Percentiles rank a stretch among this genome's conserved stretches.
Conservation (phyloP, 2,329 filamentous ascomycete genomes). For the Sclerotiophoma versabilis region DNA sequence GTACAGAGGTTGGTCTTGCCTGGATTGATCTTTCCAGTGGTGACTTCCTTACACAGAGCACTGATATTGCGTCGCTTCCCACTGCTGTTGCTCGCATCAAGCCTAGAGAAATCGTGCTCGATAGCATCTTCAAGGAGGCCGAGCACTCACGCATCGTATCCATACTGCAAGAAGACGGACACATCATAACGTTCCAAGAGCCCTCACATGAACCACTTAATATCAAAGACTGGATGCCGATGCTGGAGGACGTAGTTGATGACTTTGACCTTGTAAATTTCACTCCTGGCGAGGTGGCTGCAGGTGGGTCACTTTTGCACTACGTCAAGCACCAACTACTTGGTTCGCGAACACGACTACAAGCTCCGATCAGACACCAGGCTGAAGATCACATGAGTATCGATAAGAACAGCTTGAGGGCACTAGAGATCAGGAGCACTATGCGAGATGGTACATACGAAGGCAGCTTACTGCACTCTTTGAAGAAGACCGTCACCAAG, state of each 20-base stretch:
- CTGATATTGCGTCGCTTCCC: constrained; percentile 73
- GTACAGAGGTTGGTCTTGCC: constrained; percentile 72
- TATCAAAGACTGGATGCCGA: constrained; percentile 72
- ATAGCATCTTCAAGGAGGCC: constrained; percentile 61
- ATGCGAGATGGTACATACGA: constrained; percentile 79
- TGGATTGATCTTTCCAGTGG: constrained; percentile 97
- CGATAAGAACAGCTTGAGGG: constrained; percentile 88
- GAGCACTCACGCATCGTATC: constrained; percentile 67
- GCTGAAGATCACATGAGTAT: constrained; percentile 83
- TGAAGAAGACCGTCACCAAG: constrained; percentile 88
- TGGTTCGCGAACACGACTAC: constrained; percentile 79
- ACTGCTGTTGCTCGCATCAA: constrained; percentile 83
- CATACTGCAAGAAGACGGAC: constrained; percentile 76
- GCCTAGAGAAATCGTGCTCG: constrained; percentile 84
- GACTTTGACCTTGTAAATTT: constrained; percentile 64
- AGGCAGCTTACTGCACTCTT: constrained; percentile 88
- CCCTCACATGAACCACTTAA: constrained; percentile 53
- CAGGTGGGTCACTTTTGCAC: constrained; percentile 80
- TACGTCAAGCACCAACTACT: constrained; percentile 84
- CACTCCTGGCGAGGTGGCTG: constrained; percentile 71
- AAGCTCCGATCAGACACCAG: constrained; percentile 78
- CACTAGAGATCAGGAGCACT: constrained; percentile 87
- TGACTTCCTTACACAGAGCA: constrained; percentile 85
- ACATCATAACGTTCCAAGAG: constrained; percentile 76
- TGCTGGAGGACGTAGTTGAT: constrained; percentile 77